Evolutionary conservation across 306 rosid species (phyloP), one percentile per base, ranked within the genome.

Genomic region (Vachellia pachyceras): DNA sequence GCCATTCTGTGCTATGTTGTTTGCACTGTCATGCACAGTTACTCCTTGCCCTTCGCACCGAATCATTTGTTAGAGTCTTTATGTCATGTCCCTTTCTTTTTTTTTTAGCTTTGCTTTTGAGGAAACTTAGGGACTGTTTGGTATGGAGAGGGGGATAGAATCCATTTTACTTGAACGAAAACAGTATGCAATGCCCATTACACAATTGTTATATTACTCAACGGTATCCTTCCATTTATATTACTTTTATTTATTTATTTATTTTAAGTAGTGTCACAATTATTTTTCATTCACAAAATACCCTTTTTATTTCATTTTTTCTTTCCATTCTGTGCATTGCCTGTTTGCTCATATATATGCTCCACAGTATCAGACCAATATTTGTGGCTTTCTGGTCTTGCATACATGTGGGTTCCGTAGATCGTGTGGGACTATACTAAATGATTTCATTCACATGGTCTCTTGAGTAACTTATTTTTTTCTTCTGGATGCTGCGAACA

Each of bases 401-500:
- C 73, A 71, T 61, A 15, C 37, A 42, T 69, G 33, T 72, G 29
- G 10, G 29, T 17, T 57, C 35, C 67, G 72, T 65, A 40, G 20
- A 22, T 79, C 46, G 17, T 77, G 60, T 63, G 23, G 57, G 72
- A 41, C 20, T 58, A 72, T 47, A 22, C 46, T 44, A 20, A 36
- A 60, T 41, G 37, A 37, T 76, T 79, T 76, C 23, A 15, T 77
- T 80, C 78, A 57, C 66, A 46, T 50, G n/a, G 57, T 22, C 55
- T 41, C 61, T 54, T 85, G 40, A 22, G 77, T 55, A 47, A 46
- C 29, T 37, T 37, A 3, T 77, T 42, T 39, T 41, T 18, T 40
- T 71, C 61, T n/a, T n/a, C 35, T 64, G 87, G 86, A 58, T 61
- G 71, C 65, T 80, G 47, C 84, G 80, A 80, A 76, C 75, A 72